These are phyloP conservation scores for Eragrostis nindensis DNA, from an alignment of 176 grass and related monocot genomes.

Conservation along the genomic window DNA sequence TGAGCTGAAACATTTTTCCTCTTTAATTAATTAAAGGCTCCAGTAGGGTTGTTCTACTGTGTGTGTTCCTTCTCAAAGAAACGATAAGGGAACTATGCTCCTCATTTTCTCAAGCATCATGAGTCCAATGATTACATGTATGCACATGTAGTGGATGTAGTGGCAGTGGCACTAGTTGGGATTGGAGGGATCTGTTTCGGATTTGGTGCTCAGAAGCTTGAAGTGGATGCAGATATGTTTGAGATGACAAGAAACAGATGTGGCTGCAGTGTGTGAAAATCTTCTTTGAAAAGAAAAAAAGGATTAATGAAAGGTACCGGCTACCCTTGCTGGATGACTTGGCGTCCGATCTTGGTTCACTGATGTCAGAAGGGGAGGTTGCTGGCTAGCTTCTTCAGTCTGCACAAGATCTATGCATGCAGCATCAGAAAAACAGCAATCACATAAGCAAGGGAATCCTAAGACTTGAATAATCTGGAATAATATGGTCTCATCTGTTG, in stretches of 20 bases:
- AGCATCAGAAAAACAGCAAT: slow-evolving; percentile 22
- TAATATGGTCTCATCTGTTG: slow-evolving; percentile 12
- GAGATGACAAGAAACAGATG: slow-evolving; percentile 12
- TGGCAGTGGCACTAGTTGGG: not conserved
- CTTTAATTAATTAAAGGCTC: slow-evolving; percentile 28
- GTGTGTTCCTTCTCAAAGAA: too few relatives aligned
- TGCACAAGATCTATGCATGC: slow-evolving; percentile 30
- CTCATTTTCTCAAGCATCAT: slow-evolving; percentile 30
- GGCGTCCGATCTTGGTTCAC: slow-evolving; percentile 22
- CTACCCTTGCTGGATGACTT: slow-evolving; percentile 37
- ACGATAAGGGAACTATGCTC: not conserved
- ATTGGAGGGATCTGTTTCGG: slow-evolving; percentile 47
- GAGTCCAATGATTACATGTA: slow-evolving; percentile 42
- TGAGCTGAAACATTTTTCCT: slow-evolving; percentile 48
- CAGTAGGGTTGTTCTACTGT: slow-evolving; percentile 19
- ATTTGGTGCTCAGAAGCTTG: slow-evolving; percentile 32
- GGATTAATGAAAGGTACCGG: slow-evolving; percentile 16
- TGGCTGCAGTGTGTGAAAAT: not conserved
- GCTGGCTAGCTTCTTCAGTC: slow-evolving; percentile 21
- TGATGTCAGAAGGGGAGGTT: slow-evolving; percentile 2
- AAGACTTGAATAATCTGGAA: not conserved
- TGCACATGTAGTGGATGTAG: not conserved
- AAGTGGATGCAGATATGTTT: slow-evolving; percentile 5
- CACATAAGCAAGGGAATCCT: not conserved
- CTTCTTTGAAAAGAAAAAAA: not conserved